Evolutionary conservation across 768 basidiomycete species (phyloP).

Genomic region (Trametes meyenii): DNA sequence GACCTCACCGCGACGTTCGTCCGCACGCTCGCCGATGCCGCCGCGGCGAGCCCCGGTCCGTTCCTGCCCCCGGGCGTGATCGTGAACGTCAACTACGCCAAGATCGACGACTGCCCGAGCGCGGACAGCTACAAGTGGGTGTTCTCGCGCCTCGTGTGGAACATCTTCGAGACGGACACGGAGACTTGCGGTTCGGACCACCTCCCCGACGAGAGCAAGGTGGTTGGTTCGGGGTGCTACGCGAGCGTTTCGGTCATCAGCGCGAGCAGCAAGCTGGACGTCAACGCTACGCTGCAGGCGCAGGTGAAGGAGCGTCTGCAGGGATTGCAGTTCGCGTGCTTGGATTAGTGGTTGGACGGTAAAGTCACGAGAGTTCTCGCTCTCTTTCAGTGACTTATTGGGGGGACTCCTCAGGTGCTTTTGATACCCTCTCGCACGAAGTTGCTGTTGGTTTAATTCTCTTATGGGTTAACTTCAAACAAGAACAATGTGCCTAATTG

Average conservation of each 20-base stretch:
- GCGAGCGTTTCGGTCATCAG: slow-evolving; percentile 36
- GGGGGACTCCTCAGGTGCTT: neutral
- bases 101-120: slow-evolving; percentile 32
- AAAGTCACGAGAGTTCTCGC: neutral
- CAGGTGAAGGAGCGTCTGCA: slow-evolving; percentile 30
- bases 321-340: slow-evolving; percentile 18
- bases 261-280: slow-evolving; percentile 37
- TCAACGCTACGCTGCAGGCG: slow-evolving; percentile 34
- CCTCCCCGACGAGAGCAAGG: slow-evolving; percentile 36
- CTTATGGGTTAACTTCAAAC: too few species aligned
- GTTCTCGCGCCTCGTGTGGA: slow-evolving; percentile 34
- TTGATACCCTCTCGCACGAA: neutral
- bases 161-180: slow-evolving; percentile 34
- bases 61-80: slow-evolving; percentile 37
- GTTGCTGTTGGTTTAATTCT: too few species aligned
- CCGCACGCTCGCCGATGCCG: slow-evolving; percentile 22
- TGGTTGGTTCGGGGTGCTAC: slow-evolving; percentile 34
- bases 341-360: neutral
- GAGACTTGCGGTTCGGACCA: slow-evolving; percentile 36
- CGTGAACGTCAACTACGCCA: slow-evolving; percentile 42
- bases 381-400: neutral
- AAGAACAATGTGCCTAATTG: too few species aligned
- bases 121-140: slow-evolving; percentile 36
- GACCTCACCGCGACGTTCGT: slow-evolving; percentile 46
- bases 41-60: slow-evolving; percentile 25